A percentile compares a stretch with the other conserved stretches of the same genome.
phyloP scores from a whole-genome alignment of 257 asterid species.

The Eucommia ulmoides region DNA sequence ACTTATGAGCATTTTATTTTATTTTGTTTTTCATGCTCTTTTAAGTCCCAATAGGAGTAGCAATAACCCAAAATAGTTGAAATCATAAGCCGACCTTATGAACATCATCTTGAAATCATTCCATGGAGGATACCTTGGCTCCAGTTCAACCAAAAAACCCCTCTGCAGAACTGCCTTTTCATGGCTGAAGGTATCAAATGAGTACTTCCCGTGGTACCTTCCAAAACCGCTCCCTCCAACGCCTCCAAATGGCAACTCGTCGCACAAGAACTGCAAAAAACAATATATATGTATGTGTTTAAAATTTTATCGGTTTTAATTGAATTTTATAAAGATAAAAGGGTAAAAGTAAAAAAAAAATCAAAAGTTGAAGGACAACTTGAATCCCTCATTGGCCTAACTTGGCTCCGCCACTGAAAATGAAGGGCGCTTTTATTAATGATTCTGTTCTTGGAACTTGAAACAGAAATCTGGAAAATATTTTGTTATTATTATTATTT shows the following conservation, averaged over 20 bases:
- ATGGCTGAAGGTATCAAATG: conserved; percentile 84
- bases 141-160: conserved; percentile 50
- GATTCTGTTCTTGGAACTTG: no score
- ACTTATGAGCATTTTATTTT: no score
- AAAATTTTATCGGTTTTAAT: no score
- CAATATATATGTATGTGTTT: not conserved
- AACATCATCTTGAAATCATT: conserved; percentile 69
- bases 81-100: conserved; percentile 48
- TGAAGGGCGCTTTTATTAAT: no score
- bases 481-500: no score
- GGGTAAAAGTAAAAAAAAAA: no score
- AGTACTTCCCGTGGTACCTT: conserved; percentile 83
- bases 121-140: conserved; percentile 92
- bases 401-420: not conserved
- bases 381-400: not conserved
- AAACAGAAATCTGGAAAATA: no score
- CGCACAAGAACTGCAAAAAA: conserved; percentile 51
- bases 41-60: conserved; percentile 45
- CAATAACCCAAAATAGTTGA: conserved; percentile 38
- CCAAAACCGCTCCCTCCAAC: conserved; percentile 81
- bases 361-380: not conserved
- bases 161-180: conserved; percentile 73
- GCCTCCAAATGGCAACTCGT: conserved; percentile 76
- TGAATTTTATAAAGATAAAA: no score
- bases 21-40: no score